These are phyloP conservation scores for Cladochytrium replicatum DNA, from an alignment of 192 early-diverging fungal species.

Conservation along the genomic window DNA sequence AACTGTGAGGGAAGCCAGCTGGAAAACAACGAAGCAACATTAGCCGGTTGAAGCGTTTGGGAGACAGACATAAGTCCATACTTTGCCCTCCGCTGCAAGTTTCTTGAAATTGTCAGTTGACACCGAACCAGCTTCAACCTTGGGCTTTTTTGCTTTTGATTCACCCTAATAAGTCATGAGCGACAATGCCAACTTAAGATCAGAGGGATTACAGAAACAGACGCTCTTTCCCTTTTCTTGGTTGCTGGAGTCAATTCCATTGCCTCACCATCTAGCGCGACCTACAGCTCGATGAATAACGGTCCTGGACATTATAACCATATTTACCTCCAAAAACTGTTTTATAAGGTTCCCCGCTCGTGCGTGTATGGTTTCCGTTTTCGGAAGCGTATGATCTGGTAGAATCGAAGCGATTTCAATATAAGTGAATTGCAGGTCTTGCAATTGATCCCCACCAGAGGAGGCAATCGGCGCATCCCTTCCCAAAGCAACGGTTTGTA, in stretches of 20 bases:
- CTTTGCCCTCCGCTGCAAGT: no score
- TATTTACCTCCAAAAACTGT: slow-evolving; percentile 8
- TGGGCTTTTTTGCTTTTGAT: slow-evolving; percentile 2
- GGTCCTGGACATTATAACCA: no score
- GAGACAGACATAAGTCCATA: no score
- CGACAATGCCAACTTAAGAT: no score
- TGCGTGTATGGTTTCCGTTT: slow-evolving; percentile 8
- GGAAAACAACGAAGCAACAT: neutral
- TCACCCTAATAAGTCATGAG: no score
- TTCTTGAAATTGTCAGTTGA: slow-evolving; percentile 16
- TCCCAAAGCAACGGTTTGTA: slow-evolving; percentile 34
- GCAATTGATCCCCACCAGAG: slow-evolving; percentile 15
- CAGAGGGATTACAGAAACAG: no score
- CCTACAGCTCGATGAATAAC: no score
- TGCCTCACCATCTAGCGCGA: no score
- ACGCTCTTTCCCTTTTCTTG: no score
- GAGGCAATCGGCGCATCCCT: slow-evolving; percentile 24
- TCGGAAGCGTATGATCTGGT: slow-evolving; percentile 19
- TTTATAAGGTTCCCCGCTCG: slow-evolving; percentile 9
- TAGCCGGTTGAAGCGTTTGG: neutral
- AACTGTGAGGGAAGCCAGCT: slow-evolving; percentile 24
- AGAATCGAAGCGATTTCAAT: neutral
- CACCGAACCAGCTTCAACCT: neutral
- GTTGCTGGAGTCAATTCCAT: no score
- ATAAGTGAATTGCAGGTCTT: neutral